Percentiles rank a stretch among this genome's conserved stretches.
Evolutionary conservation across 1,139 yeast species (phyloP).

Genomic region (Blastobotrys illinoisensis): DNA sequence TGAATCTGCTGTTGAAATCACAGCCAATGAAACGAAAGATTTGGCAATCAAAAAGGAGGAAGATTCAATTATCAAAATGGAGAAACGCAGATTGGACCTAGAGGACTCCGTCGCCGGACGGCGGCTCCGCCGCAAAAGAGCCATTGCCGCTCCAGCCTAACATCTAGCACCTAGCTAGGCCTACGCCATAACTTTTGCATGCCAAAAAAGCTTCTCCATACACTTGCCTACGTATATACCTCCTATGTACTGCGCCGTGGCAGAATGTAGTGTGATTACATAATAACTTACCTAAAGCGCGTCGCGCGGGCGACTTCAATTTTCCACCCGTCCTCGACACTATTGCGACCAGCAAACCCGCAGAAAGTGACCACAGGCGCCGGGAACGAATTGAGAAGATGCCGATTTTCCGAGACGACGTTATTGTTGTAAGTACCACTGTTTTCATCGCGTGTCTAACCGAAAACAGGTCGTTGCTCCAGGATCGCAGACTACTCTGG

Average conservation of each 20-base stretch:
- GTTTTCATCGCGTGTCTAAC: background rate
- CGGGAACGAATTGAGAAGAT: slow-evolving; percentile 32
- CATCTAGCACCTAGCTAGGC: too few species aligned
- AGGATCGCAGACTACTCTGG: slow-evolving; percentile 70
- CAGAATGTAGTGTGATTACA: too few species aligned
- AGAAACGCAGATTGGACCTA: background rate
- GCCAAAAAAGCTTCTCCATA: too few species aligned
- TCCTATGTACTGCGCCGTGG: background rate
- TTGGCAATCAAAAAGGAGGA: background rate
- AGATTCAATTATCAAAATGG: background rate
- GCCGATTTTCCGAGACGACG: slow-evolving; percentile 60
- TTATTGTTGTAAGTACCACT: slow-evolving; percentile 35
- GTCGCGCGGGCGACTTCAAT: background rate
- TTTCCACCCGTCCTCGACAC: background rate
- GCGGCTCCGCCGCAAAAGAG: background rate
- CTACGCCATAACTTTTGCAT: too few species aligned
- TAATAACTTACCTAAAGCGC: background rate
- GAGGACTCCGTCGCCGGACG: background rate
- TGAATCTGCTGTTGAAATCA: too few species aligned
- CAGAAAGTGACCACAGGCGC: background rate
- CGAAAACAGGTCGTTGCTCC: slow-evolving; percentile 58
- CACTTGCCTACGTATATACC: background rate
- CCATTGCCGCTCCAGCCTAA: background rate
- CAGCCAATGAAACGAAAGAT: background rate
- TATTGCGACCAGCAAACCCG: background rate